Percentiles rank a stretch among this genome's conserved stretches.
phyloP scores from a whole-genome alignment of 192 early-diverging fungal species.

The Backusella parvicylindrica region DNA sequence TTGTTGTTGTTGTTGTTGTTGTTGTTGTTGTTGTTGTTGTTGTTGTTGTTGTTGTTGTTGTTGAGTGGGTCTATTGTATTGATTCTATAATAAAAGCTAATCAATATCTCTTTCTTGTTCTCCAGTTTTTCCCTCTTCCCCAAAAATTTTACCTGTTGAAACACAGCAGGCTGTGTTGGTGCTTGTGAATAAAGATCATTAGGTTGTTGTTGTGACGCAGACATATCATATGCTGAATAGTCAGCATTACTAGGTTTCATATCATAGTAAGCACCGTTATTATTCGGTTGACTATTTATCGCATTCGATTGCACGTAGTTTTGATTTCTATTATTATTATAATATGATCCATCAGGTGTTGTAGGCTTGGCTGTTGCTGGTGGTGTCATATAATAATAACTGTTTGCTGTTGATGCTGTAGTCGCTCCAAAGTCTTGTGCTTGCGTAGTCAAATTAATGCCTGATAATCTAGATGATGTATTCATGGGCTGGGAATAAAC shows the following conservation, averaged over 20 bases:
- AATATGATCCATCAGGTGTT: background rate
- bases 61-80: background rate
- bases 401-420: background rate
- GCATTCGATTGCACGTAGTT: background rate
- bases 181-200: background rate
- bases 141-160: background rate
- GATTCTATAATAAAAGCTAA: background rate
- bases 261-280: background rate
- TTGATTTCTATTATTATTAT: constrained; percentile 2
- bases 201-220: background rate
- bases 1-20: too few species aligned
- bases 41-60: background rate
- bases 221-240: background rate
- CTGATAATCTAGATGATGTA: background rate
- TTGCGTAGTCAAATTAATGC: background rate
- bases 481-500: background rate
- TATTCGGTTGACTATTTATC: background rate
- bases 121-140: too few species aligned
- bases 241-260: background rate
- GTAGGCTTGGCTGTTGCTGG: background rate
- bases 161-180: background rate
- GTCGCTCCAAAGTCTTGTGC: background rate
- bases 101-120: background rate
- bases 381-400: background rate
- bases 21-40: too few species aligned